These are phyloP conservation scores for Turnera subulata DNA, from an alignment of 345 rosid genomes.

Conservation along the genomic window DNA sequence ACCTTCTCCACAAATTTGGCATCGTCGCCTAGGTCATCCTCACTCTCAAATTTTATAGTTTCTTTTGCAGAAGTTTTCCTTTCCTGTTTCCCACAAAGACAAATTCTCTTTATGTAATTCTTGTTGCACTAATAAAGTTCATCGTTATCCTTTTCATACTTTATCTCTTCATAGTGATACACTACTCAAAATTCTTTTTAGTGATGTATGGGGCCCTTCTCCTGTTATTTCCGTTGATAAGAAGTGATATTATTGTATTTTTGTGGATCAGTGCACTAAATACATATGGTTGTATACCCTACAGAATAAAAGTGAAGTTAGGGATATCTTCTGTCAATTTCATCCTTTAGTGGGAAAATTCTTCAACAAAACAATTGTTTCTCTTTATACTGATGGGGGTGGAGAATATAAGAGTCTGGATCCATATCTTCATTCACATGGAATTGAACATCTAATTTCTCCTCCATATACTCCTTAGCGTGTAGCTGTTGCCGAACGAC, in stretches of 20 bases:
- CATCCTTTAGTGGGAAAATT: neutral
- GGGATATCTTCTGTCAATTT: neutral
- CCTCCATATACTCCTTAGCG: neutral
- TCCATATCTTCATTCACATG: neutral
- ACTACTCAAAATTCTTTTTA: neutral
- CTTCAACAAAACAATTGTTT: neutral
- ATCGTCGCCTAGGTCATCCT: too few relatives aligned
- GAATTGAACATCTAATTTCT: neutral
- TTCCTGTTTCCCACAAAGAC: too few relatives aligned
- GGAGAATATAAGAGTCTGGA: neutral
- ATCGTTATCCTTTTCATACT: too few relatives aligned
- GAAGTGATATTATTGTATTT: neutral
- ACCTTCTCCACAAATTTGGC: too few relatives aligned
- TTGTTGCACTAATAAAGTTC: too few relatives aligned
- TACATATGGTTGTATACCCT: neutral
- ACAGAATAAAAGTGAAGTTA: neutral
- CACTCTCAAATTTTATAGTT: too few relatives aligned
- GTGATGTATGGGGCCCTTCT: neutral
- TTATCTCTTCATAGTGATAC: too few relatives aligned
- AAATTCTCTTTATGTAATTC: too few relatives aligned
- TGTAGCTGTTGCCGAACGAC: neutral
- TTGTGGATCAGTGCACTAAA: neutral
- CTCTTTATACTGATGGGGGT: neutral
- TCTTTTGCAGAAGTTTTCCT: too few relatives aligned
- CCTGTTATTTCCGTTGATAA: neutral